Conservation (phyloP, 495 filamentous ascomycete genomes). For the Tuber brumale region DNA sequence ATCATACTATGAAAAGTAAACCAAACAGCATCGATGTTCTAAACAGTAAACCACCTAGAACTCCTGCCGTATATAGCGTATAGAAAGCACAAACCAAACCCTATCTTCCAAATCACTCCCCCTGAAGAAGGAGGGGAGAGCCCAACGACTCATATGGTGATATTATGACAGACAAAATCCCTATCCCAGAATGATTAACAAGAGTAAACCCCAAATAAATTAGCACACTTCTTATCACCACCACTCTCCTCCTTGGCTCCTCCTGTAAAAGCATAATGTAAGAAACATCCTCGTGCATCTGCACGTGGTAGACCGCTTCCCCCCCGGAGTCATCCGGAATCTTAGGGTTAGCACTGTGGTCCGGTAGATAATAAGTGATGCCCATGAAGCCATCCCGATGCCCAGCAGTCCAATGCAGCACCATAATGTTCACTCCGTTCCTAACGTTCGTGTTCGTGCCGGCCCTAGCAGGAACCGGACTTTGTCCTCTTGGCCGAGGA, state of each 20-base stretch:
- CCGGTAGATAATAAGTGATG: neutral
- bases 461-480: slow-evolving; percentile 16
- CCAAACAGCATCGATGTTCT: neutral
- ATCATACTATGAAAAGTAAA: neutral
- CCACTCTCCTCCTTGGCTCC: neutral
- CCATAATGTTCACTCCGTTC: slow-evolving; percentile 11
- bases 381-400: slow-evolving; percentile 17
- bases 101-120: neutral
- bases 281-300: neutral
- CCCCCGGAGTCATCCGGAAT: neutral
- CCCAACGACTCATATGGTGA: neutral
- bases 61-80: neutral
- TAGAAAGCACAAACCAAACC: neutral
- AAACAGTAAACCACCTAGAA: neutral
- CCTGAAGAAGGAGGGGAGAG: neutral
- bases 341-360: neutral
- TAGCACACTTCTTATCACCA: neutral
- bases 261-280: neutral
- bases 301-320: neutral
- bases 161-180: neutral
- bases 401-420: slow-evolving; percentile 21
- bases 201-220: neutral
- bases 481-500: slow-evolving; percentile 17
- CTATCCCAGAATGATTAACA: neutral
- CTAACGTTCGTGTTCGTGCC: slow-evolving; percentile 16